phyloP scores from a whole-genome alignment of 2,329 filamentous ascomycete species.

The Bipolaris oryzae region DNA sequence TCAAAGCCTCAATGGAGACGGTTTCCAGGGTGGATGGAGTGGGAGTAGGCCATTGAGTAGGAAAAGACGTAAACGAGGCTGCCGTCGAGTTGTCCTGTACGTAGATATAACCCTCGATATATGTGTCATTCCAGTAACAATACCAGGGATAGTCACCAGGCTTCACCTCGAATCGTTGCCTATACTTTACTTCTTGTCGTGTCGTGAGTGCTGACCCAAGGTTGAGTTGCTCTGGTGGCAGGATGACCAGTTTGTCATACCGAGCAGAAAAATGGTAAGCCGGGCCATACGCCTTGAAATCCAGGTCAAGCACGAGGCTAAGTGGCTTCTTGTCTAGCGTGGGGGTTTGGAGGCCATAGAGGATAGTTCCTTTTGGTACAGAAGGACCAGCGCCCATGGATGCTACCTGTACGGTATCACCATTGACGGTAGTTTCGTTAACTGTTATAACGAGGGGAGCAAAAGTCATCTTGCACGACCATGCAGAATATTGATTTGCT shows the following conservation, averaged over 20 bases:
- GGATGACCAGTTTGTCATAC: slow-evolving; percentile 69
- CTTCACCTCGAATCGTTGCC: slow-evolving; percentile 52
- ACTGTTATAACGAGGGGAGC: slow-evolving; percentile 42
- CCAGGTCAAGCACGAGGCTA: slow-evolving; percentile 62
- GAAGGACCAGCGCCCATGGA: slow-evolving; percentile 32
- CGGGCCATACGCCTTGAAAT: slow-evolving; percentile 62
- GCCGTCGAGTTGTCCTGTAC: slow-evolving; percentile 58
- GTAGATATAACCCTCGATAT: slow-evolving; percentile 71
- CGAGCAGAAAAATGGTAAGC: slow-evolving; percentile 67
- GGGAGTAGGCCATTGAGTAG: slow-evolving; percentile 30
- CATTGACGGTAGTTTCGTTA: slow-evolving; percentile 24
- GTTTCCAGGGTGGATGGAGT: slow-evolving; percentile 20
- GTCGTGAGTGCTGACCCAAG: slow-evolving; percentile 31
- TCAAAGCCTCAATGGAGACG: slow-evolving; percentile 13
- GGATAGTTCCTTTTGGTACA: slow-evolving; percentile 52
- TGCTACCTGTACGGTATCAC: slow-evolving; percentile 21
- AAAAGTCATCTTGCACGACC: slow-evolving; percentile 56
- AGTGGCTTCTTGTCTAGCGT: slow-evolving; percentile 57
- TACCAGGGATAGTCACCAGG: slow-evolving; percentile 70
- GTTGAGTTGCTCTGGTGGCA: slow-evolving; percentile 49
- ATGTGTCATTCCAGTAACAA: slow-evolving; percentile 71
- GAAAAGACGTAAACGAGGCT: slow-evolving; percentile 38
- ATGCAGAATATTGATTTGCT: slow-evolving; percentile 54
- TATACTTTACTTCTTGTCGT: slow-evolving; percentile 32
- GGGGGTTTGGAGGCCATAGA: slow-evolving; percentile 68